These are phyloP conservation scores for Hemileccinum rubropunctum DNA, from an alignment of 768 basidiomycete genomes.

Conservation along the genomic window DNA sequence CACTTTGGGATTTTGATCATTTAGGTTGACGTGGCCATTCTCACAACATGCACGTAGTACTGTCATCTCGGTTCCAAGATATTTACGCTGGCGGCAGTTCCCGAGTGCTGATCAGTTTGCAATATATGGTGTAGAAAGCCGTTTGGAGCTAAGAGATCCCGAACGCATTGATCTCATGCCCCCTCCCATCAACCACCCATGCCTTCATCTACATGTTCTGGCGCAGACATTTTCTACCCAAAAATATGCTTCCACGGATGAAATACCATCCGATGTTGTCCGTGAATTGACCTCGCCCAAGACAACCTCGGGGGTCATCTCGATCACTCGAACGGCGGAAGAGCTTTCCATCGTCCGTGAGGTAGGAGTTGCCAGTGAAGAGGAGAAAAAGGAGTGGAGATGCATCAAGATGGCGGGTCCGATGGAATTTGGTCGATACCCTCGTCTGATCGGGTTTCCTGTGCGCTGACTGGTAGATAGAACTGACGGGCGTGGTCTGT, in stretches of 20 bases:
- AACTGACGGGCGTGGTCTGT: slow-evolving; percentile 54
- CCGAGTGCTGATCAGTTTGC: no score
- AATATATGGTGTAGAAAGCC: no score
- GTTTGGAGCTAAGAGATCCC: no score
- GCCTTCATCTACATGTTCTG: slow-evolving; percentile 48
- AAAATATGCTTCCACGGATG: slow-evolving; percentile 33
- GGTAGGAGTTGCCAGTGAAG: slow-evolving; percentile 25
- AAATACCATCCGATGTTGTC: slow-evolving; percentile 29
- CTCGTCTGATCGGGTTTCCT: neutral
- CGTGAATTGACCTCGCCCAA: slow-evolving; percentile 29
- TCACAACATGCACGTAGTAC: no score
- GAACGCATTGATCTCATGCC: no score
- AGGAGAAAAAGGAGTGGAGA: slow-evolving; percentile 46
- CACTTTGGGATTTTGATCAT: no score
- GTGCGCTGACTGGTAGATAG: slow-evolving; percentile 29
- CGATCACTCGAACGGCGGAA: slow-evolving; percentile 56
- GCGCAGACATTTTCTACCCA: slow-evolving; percentile 45
- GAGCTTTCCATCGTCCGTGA: slow-evolving; percentile 62
- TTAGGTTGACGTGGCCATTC: no score
- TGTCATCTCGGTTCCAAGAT: no score
- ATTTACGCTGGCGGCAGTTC: no score
- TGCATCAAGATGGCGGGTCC: slow-evolving; percentile 64
- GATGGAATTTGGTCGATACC: slow-evolving; percentile 56
- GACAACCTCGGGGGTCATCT: slow-evolving; percentile 41
- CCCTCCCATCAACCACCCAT: slow-evolving; percentile 17